Percentiles rank a stretch among this genome's conserved stretches.
These are phyloP conservation scores for Persicaria tinctoria DNA, from an alignment of 148 eudicot genomes.

Conservation along the genomic window DNA sequence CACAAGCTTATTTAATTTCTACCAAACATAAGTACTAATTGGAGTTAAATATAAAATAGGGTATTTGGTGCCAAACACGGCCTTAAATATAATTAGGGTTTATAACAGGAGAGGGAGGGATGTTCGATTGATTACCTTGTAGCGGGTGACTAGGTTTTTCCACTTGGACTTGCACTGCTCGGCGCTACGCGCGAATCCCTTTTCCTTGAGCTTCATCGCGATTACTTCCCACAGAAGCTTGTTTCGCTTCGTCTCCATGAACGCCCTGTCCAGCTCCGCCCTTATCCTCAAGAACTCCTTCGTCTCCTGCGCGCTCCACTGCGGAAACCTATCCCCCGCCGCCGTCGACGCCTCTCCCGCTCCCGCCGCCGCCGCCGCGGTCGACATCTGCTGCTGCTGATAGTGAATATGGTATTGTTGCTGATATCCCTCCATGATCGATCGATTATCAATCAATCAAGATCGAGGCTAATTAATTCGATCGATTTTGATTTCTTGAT, in stretches of 20 bases:
- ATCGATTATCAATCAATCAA: no score
- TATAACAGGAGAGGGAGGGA: no score
- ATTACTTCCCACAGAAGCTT: constrained; percentile 80
- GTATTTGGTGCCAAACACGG: no score
- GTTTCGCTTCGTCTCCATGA: constrained; percentile 88
- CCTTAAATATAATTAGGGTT: no score
- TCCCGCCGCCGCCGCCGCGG: background rate
- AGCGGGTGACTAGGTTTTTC: constrained; percentile 88
- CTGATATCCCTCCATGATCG: constrained; percentile 2
- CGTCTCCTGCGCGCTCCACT: constrained; percentile 87
- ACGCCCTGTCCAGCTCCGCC: constrained; percentile 62
- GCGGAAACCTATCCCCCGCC: constrained; percentile 71
- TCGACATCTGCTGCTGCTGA: background rate
- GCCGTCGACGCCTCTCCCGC: constrained; percentile 9
- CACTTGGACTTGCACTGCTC: constrained; percentile 98
- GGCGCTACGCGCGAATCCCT: constrained; percentile 68
- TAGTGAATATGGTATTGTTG: constrained; percentile 1
- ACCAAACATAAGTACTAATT: no score
- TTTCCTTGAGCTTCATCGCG: constrained; percentile 55
- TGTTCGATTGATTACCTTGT: constrained; percentile 36
- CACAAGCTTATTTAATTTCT: no score
- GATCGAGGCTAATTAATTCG: no score
- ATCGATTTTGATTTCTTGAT: no score
- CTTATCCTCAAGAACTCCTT: constrained; percentile 60
- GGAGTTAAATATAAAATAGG: no score